These are phyloP conservation scores for Sordariomycetes sp. DNA, from an alignment of 2,329 filamentous ascomycete species.

Conservation along the genomic window DNA sequence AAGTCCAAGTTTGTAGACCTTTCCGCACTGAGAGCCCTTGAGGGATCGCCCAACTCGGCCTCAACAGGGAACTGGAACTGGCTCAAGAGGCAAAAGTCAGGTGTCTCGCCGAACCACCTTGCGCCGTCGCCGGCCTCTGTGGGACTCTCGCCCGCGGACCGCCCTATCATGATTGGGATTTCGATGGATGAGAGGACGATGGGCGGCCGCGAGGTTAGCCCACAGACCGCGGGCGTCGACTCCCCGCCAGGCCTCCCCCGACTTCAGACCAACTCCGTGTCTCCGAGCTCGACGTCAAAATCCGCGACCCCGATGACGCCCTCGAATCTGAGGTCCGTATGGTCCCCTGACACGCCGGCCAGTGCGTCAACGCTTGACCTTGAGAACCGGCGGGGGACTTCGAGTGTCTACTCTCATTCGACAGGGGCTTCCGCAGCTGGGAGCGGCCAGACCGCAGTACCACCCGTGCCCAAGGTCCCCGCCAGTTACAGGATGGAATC, in stretches of 20 bases:
- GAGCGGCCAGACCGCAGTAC: conserved; percentile 19
- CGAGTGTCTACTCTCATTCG: conserved; percentile 52
- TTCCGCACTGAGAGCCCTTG: conserved; percentile 48
- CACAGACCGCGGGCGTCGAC: conserved; percentile 34
- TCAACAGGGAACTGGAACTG: conserved; percentile 48
- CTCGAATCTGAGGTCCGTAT: conserved; percentile 37
- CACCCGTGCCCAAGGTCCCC: conserved; percentile 53
- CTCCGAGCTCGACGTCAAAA: background rate
- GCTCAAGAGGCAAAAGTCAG: conserved; percentile 31
- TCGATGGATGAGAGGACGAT: conserved; percentile 43
- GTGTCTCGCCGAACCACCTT: conserved; percentile 16
- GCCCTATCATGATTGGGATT: conserved; percentile 66
- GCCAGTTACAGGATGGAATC: conserved; percentile 23
- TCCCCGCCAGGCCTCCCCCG: conserved; percentile 22
- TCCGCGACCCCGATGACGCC: conserved; percentile 13
- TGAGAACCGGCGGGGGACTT: conserved; percentile 27
- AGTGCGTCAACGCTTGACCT: conserved; percentile 24
- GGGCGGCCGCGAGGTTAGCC: conserved; percentile 25
- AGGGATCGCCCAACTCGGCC: conserved; percentile 41
- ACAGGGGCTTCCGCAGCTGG: conserved; percentile 11
- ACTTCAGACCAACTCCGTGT: background rate
- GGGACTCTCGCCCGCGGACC: conserved; percentile 56
- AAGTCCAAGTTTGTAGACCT: conserved; percentile 44
- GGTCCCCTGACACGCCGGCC: conserved; percentile 52
- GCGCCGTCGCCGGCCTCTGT: conserved; percentile 17